Percentiles rank a stretch among this genome's conserved stretches.
Evolutionary conservation across 805 yeast species (phyloP).

Genomic region (Kluyveromyces wickerhamii): DNA sequence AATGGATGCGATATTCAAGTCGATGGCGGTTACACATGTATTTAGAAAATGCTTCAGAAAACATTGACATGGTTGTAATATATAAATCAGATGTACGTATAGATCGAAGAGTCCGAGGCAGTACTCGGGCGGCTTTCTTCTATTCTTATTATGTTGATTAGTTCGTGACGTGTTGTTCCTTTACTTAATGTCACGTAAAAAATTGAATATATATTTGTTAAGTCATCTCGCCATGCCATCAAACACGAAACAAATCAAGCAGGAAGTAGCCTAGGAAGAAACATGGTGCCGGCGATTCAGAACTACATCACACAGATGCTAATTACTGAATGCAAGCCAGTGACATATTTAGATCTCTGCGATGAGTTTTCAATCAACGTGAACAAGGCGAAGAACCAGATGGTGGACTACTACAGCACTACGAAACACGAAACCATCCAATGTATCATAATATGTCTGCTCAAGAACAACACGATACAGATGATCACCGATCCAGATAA

Average conservation of each 20-base stretch:
- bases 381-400: slow-evolving; percentile 19
- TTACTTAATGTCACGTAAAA: too few species aligned
- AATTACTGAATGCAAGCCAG: slow-evolving; percentile 2
- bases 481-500: slow-evolving; percentile 17
- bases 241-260: neutral
- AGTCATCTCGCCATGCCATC: too few species aligned
- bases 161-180: too few species aligned
- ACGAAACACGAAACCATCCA: slow-evolving; percentile 19
- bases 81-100: too few species aligned
- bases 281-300: slow-evolving; percentile 3
- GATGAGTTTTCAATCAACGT: slow-evolving; percentile 5
- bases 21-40: slow-evolving; percentile 55
- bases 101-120: too few species aligned
- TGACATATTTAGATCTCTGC: slow-evolving; percentile 3
- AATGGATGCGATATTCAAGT: slow-evolving; percentile 70
- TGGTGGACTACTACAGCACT: slow-evolving; percentile 24
- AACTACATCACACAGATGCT: slow-evolving; percentile 1
- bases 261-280: neutral
- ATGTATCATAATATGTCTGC: slow-evolving; percentile 22
- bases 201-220: too few species aligned
- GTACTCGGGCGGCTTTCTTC: too few species aligned
- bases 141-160: too few species aligned
- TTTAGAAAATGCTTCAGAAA: slow-evolving; percentile 2
- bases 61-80: too few species aligned
- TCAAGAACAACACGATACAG: slow-evolving; percentile 14